Evolutionary conservation across 2,329 filamentous ascomycete species (phyloP), one percentile per base, ranked within the genome.

Genomic region (Diaporthe capsici): DNA sequence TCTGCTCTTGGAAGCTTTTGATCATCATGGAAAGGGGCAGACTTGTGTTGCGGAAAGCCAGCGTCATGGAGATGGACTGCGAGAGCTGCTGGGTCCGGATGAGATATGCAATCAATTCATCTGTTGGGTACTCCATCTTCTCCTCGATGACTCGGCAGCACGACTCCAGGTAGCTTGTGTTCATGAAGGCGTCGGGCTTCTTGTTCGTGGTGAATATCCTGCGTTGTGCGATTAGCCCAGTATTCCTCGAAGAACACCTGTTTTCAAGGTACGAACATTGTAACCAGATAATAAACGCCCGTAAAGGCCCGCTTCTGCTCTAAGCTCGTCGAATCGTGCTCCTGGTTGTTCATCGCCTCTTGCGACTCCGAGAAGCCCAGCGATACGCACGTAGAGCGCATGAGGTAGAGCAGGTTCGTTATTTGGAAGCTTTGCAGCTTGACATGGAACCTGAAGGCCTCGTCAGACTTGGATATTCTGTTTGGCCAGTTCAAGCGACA

Each of bases 271-370:
- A 82, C 86, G 79, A 76, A 88, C 87, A 87, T 78, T 9, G 87
- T 87, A 42, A 88, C 87, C 5, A 89, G 78, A 73, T 89, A 90
- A 75, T 88, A 90, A 5, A 86, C 87, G 3, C 87, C 88, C 0
- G 84, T 84, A 79, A 87, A 88, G 0, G 87, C 86, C 60, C 88
- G 83, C 81, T 88, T 84, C 61, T 85, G 80, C 73, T 89, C 86
- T 13, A 89, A 77, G 31, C 81, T 81, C 25, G 75, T 75, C 8
- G 80, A 78, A 4, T 74, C 74, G 22, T 79, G 77, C 25, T 81
- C 82, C 39, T 78, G 79, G 20, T 79, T 72, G 25, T 74, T 76
- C 20, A 72, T 72, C 4, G 67, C 73, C 31, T 75, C 77, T 53
- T 80, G 79, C 0, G 80, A 78, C 65, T 86, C 82, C 63, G 80